These are phyloP conservation scores for Lentinula boryana DNA, from an alignment of 768 basidiomycete genomes.

Conservation along the genomic window DNA sequence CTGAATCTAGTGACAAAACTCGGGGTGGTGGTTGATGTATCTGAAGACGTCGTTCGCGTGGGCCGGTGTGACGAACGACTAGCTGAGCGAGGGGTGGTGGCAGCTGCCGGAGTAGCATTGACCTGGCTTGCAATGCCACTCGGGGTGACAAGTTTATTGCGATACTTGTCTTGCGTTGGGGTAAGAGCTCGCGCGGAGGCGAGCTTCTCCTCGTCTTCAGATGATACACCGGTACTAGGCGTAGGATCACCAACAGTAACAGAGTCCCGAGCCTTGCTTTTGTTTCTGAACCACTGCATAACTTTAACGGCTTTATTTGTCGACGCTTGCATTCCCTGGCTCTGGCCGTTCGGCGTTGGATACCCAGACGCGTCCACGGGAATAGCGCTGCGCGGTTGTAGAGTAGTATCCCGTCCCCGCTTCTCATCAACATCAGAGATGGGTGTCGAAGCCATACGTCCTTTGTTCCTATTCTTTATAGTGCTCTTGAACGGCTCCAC, in stretches of 20 bases:
- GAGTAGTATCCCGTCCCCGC: constrained; percentile 9
- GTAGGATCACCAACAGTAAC: constrained; percentile 15
- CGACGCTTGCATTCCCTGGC: constrained; percentile 52
- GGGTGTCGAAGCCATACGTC: constrained; percentile 26
- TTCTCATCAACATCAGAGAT: constrained; percentile 22
- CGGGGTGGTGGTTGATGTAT: constrained; percentile 35
- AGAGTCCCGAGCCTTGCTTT: constrained; percentile 47
- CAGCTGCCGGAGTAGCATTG: background rate
- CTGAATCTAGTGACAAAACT: constrained; percentile 43
- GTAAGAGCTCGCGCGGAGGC: constrained; percentile 15
- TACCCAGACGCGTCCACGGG: constrained; percentile 4
- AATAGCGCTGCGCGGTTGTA: constrained; percentile 11
- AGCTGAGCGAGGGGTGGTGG: constrained; percentile 8
- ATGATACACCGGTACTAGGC: background rate
- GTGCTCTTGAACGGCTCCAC: constrained; percentile 68
- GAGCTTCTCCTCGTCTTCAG: constrained; percentile 10
- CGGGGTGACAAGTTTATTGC: constrained; percentile 23
- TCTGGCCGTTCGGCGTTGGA: constrained; percentile 19
- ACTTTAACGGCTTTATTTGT: constrained; percentile 91
- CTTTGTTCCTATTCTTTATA: constrained; percentile 37
- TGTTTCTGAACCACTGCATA: constrained; percentile 96
- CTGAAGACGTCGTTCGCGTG: constrained; percentile 41
- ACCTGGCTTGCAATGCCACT: constrained; percentile 26
- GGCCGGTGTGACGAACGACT: constrained; percentile 25
- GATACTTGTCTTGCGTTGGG: constrained; percentile 24